Evolutionary conservation across 495 filamentous ascomycete species (phyloP).

Genomic region (Neurospora sp.): DNA sequence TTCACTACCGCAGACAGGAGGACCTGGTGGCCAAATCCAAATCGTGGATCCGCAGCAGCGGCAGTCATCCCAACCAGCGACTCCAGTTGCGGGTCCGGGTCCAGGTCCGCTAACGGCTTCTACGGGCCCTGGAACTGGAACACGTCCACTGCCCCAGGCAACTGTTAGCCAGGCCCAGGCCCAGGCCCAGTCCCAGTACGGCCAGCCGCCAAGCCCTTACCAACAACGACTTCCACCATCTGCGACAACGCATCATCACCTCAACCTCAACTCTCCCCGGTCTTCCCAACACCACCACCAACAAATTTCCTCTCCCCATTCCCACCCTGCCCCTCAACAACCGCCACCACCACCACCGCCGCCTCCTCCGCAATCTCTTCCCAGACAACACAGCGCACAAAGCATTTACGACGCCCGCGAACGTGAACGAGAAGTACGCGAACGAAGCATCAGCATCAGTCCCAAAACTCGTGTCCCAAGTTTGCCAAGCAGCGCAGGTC

Average conservation of each 20-base stretch:
- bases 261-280: neutral
- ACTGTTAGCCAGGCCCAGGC: slow-evolving; percentile 19
- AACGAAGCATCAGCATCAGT: slow-evolving; percentile 47
- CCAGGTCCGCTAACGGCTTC: slow-evolving; percentile 14
- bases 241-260: slow-evolving; percentile 20
- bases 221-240: slow-evolving; percentile 35
- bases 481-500: slow-evolving; percentile 35
- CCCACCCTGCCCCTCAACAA: slow-evolving; percentile 20
- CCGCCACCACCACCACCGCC: slow-evolving; percentile 21
- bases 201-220: slow-evolving; percentile 44
- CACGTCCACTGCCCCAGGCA: neutral
- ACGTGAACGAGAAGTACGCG: slow-evolving; percentile 30
- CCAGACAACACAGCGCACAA: slow-evolving; percentile 36
- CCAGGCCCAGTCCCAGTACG: slow-evolving; percentile 23
- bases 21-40: neutral
- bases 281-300: neutral
- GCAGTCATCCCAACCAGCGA: slow-evolving; percentile 45
- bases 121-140: neutral
- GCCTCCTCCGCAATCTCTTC: slow-evolving; percentile 31
- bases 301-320: slow-evolving; percentile 12
- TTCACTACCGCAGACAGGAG: slow-evolving; percentile 12
- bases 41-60: slow-evolving; percentile 30
- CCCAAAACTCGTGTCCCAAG: slow-evolving; percentile 51
- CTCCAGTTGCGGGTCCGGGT: slow-evolving; percentile 43
- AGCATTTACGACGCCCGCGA: slow-evolving; percentile 36